Evolutionary conservation across 176 grass and related monocot genomes (phyloP), one percentile per base, ranked within the genome.

Genomic region (Dendrocalamus sinicus): DNA sequence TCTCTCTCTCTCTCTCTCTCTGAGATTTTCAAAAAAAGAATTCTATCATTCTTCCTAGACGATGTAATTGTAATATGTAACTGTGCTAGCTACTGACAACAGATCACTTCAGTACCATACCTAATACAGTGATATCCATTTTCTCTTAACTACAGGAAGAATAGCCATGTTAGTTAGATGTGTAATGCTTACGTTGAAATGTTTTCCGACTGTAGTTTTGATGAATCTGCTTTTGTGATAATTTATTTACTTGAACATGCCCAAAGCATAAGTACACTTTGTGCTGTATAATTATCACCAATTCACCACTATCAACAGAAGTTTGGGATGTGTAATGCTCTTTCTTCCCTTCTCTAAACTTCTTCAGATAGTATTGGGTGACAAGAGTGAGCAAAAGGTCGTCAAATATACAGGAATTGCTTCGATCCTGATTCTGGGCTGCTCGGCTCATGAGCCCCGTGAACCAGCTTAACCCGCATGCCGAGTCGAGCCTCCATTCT

Each of bases 351-450:
- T 71, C 67, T 64, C 14, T 26, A 79, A 88, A 79, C 66, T 86
- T 87, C 44, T 80, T 66, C 91, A 98, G 93, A 98, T 98, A 88
- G 96, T 98, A 67, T 86, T 98, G 81, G 90, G 54, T 54, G 96
- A 98, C 83, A 95, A 89, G 81, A 92, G 93, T 55, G 96, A 95
- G 81, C 93, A 98, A 81, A 98, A 98, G 76, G 93, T 90, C 53
- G 94, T 95, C 86, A 98, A 98, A 82, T 98, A 98, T 58, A 91
- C 96, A 47, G 96, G 91, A 89, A 98, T 79, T 98, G 96, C 84
- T 95, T 98, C 88, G 95, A 95, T 89, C 93, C 96, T 14, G 91
- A 2, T 30, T 30, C 28, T 28, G 28, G 28, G 28, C 28, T 28
- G 28, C 28, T 28, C 28, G 1, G 30, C 30, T 30, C 30, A 30